Base-by-base conservation (phyloP, 495 filamentous ascomycete genomes). In the Evansstolkia leycettana region DNA sequence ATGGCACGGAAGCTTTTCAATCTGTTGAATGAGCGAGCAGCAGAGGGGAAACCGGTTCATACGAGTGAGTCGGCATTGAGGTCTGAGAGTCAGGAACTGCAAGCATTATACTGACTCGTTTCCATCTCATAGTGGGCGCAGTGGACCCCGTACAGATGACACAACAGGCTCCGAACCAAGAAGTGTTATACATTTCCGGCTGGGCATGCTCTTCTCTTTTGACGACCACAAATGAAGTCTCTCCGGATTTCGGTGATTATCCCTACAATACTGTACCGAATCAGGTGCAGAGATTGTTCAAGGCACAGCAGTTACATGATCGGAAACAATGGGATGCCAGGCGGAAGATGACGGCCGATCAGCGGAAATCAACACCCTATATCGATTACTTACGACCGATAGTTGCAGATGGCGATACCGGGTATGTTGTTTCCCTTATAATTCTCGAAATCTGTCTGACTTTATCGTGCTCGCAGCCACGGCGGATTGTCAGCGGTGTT, bases 101-200 rank as follows among this genome's bases (percentile, higher is more conserved):
- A 9, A 23, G 20, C 20, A 23, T 23, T 9, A 23, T 23, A 5
- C 20, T 23, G 20, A 25, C 31, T 11, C 8, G n/a, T 28, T 45
- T 24, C 20, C n/a, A n/a, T 9, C 34, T 14, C 20, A 31, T 33
- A 88, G 83, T 98, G 81, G 90, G 90, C 40, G 92, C 89, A 37
- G 94, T 98, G 61, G 90, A 98, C 51, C 90, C 90, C 11, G 75
- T 95, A 7, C 90, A 98, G 60, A 96, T 98, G 90, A 95, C 92
- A 18, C 90, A 98, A 58, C 92, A 96, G 64, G 92, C 90, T 16
- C 73, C 81, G 1, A 81, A 95, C 57, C 90, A 96, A 54, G 92
- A 98, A 58, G 80, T 94, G 4, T 70, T 98, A 12, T 98, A 98
- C 59, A 70, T 98, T 23, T 93, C 84, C 7, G 90, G 90, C 28